Percentiles rank a stretch among this genome's conserved stretches.
Conservation (phyloP, 371 early-diverging fungal species). For the Dichotomocladium elegans region DNA sequence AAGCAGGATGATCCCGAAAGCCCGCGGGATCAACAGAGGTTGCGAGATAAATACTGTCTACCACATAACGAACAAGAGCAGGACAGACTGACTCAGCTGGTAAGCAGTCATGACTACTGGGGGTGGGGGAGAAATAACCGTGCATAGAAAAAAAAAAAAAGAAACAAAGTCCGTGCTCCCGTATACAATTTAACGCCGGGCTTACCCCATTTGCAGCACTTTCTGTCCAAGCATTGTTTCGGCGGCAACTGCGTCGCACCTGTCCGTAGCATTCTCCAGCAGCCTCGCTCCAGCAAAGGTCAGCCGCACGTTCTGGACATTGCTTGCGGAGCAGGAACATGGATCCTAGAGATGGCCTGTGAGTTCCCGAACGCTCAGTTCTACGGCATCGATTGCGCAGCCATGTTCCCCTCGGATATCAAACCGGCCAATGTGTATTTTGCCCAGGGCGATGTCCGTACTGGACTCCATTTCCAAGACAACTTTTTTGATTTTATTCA, state of each 20-base stretch:
- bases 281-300: not conserved
- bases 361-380: constrained; percentile 51
- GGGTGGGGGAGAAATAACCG: no score
- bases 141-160: no score
- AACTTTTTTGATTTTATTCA: constrained; percentile 54
- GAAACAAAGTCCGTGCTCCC: not conserved
- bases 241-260: constrained; percentile 38
- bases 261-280: constrained; percentile 27
- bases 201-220: constrained; percentile 45
- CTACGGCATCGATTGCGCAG: constrained; percentile 50
- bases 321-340: constrained; percentile 43
- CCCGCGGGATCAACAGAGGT: no score
- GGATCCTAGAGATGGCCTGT: constrained; percentile 55
- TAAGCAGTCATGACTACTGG: constrained; percentile 8
- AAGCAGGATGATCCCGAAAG: no score
- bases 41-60: constrained; percentile 20
- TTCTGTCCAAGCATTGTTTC: constrained; percentile 32
- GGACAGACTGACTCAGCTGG: constrained; percentile 32
- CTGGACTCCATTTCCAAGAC: constrained; percentile 52
- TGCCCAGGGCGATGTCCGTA: constrained; percentile 37
- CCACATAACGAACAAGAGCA: constrained; percentile 33
- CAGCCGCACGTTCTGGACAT: constrained; percentile 32
- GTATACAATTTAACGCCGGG: no score
- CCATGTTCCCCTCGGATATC: constrained; percentile 47
- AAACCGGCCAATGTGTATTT: constrained; percentile 51